Percentiles rank a stretch among this genome's conserved stretches.
These are phyloP conservation scores for Galerina marginata DNA, from an alignment of 768 basidiomycete species.

Conservation along the genomic window DNA sequence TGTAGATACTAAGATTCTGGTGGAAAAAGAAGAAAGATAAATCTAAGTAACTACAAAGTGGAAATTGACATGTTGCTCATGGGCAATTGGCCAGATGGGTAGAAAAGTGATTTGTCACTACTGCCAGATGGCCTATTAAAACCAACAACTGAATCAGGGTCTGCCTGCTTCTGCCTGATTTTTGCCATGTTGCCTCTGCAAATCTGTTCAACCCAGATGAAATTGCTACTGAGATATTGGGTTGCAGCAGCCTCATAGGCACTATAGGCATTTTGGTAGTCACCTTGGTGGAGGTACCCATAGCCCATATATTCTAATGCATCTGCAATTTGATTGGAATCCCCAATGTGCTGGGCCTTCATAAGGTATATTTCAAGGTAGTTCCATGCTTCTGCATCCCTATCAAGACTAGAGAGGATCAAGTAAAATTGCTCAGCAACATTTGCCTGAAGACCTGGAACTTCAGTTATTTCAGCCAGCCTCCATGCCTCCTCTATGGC, in stretches of 20 bases:
- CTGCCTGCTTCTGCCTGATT: no score
- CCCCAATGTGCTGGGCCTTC: neutral
- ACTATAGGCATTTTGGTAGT: slow-evolving; percentile 6
- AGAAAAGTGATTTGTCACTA: no score
- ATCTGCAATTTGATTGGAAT: neutral
- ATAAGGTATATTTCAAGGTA: neutral
- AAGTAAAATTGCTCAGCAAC: neutral
- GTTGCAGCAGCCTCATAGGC: slow-evolving; percentile 8
- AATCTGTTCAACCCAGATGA: neutral
- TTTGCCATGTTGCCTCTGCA: no score
- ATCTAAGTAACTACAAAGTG: no score
- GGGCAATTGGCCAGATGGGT: no score
- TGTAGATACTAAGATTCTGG: no score
- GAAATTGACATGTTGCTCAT: no score
- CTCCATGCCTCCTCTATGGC: neutral
- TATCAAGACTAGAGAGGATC: slow-evolving; percentile 3
- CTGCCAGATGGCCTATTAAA: no score
- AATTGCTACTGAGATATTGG: neutral
- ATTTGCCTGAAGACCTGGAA: neutral
- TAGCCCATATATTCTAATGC: slow-evolving; percentile 11
- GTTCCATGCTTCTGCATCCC: neutral
- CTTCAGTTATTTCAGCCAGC: neutral
- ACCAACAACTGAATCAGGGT: no score
- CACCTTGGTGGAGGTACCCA: slow-evolving; percentile 7
- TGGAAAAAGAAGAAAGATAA: no score